Conservation (phyloP, 2,329 filamentous ascomycete species). For the Pseudopyricularia cyperi region DNA sequence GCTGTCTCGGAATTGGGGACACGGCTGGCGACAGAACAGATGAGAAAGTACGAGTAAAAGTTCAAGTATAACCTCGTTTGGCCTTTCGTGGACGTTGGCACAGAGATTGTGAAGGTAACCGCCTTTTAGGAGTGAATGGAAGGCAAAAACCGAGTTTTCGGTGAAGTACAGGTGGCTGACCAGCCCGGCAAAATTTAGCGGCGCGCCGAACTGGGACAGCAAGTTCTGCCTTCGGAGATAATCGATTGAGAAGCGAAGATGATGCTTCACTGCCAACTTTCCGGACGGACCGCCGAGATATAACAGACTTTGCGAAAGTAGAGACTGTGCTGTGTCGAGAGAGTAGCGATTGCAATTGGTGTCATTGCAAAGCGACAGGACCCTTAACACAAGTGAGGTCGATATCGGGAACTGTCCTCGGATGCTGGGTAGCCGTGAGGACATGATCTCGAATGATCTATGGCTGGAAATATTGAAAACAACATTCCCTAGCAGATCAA, state of each 20-base stretch:
- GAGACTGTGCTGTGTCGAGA: slow-evolving; percentile 45
- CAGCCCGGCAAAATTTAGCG: slow-evolving; percentile 59
- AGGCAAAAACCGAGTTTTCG: slow-evolving; percentile 63
- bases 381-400: slow-evolving; percentile 55
- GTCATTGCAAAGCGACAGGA: slow-evolving; percentile 53
- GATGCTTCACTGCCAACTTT: slow-evolving; percentile 58
- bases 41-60: slow-evolving; percentile 59
- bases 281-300: slow-evolving; percentile 58
- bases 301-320: slow-evolving; percentile 57
- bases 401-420: slow-evolving; percentile 70
- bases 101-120: slow-evolving; percentile 58
- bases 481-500: slow-evolving; percentile 69
- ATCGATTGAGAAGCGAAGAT: slow-evolving; percentile 69
- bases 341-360: slow-evolving; percentile 52
- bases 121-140: slow-evolving; percentile 58
- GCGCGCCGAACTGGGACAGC: slow-evolving; percentile 44
- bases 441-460: slow-evolving; percentile 57
- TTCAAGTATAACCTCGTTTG: slow-evolving; percentile 36
- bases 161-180: slow-evolving; percentile 66
- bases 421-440: slow-evolving; percentile 59
- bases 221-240: slow-evolving; percentile 60
- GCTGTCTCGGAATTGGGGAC: slow-evolving; percentile 26
- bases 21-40: slow-evolving; percentile 50
- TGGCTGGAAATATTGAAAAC: slow-evolving; percentile 56
- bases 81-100: slow-evolving; percentile 35